phyloP scores from a whole-genome alignment of 768 basidiomycete genomes.

The Cyclocybe cylindracea region DNA sequence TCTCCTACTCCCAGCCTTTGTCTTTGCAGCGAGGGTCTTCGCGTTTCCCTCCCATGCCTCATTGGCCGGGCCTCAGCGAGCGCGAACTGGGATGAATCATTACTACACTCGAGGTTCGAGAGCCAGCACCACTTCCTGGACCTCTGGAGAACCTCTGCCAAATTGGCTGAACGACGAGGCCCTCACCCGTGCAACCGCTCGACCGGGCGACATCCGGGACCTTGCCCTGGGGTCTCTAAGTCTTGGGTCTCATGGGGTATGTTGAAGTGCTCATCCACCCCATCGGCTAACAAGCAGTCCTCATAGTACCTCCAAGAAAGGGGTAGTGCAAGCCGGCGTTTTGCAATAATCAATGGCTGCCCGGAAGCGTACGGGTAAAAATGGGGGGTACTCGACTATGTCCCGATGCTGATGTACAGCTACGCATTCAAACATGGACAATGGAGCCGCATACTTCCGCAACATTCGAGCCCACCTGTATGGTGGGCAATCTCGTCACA shows the following conservation, averaged over 20 bases:
- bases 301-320: slow-evolving; percentile 14
- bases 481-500: slow-evolving; percentile 7
- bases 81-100: slow-evolving; percentile 18
- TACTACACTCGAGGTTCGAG: slow-evolving; percentile 5
- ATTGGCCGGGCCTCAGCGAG: slow-evolving; percentile 24
- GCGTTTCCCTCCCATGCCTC: slow-evolving; percentile 25
- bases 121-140: slow-evolving; percentile 9
- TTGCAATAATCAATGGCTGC: slow-evolving; percentile 13
- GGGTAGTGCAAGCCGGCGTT: too few relatives aligned
- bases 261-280: background rate
- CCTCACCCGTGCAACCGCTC: slow-evolving; percentile 18
- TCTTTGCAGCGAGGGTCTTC: background rate
- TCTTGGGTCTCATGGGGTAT: slow-evolving; percentile 21
- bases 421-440: background rate
- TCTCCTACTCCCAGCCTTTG: too few relatives aligned
- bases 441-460: background rate
- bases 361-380: slow-evolving; percentile 11
- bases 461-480: too few relatives aligned
- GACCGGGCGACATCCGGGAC: slow-evolving; percentile 14
- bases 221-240: slow-evolving; percentile 21
- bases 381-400: too few relatives aligned
- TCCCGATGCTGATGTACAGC: too few relatives aligned
- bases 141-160: slow-evolving; percentile 15
- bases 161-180: slow-evolving; percentile 18
- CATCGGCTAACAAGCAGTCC: background rate